Evolutionary conservation across 208 protist species (phyloP), one percentile per base, ranked within the genome.

Genomic region (Angomonas desouzai): DNA sequence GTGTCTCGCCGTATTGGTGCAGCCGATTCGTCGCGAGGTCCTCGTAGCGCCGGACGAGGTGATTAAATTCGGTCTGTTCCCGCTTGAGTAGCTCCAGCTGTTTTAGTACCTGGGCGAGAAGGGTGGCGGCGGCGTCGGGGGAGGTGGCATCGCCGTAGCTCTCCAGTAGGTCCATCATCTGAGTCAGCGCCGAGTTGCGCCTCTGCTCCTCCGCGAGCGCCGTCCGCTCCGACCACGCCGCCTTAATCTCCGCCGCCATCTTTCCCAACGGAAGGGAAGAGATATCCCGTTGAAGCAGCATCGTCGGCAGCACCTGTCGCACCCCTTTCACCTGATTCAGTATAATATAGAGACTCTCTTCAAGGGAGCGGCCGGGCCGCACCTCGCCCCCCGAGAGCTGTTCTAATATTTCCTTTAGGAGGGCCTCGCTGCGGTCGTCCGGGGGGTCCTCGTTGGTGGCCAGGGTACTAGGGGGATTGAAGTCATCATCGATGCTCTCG

Each of bases 1-100:
- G 55, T 16, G 67, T 56, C 40, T 83, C 75, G 13, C 84, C 84
- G 56, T 75, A 85, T 28, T 73, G 65, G 32, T 61, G 20, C 48
- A 91, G 79, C 3, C 63, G 70, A 10, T 58, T 58, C 25, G 71
- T 66, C 28, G 76, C 75, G 13, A 70, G 32, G 0, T 62, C 63
- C 57, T 74, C 71, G 61, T 90, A 91, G 53, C 81, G 71, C 10
- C 70, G 68, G 28, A 91, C 47, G 30, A 78, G 34, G 43, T 73
- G 66, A 43, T 83, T 78, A 28, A 75, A 70, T 23, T 56, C 27
- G 29, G 68, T 63, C 64, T 74, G 76, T 27, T 83, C 75, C 9
- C 70, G 48, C 62, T 79, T 83, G 0, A 71, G 43, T 3, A 48
- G 53, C 27, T 92, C 85, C 18, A 84, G 62, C n/a, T 88, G 76